Percentiles rank a stretch among this genome's conserved stretches.
These are phyloP conservation scores for Eleusine coracana DNA, from an alignment of 176 grass and related monocot species.

Conservation along the genomic window DNA sequence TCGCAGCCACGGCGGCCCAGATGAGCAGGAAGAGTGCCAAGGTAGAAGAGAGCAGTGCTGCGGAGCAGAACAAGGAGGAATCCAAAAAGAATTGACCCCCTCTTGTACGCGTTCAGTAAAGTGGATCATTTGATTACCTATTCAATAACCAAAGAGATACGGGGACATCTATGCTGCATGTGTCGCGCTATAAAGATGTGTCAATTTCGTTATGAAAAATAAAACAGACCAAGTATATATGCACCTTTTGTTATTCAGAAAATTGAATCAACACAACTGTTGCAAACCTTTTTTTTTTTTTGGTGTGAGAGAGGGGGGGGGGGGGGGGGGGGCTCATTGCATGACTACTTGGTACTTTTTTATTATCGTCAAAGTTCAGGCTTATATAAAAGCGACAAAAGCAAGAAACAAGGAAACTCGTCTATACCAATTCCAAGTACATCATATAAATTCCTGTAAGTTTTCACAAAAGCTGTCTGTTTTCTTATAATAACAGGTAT, in stretches of 20 bases:
- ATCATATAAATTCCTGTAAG: neutral
- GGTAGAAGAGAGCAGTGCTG: neutral
- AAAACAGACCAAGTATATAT: neutral
- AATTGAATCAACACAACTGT: neutral
- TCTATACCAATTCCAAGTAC: neutral
- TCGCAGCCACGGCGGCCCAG: conserved; percentile 40
- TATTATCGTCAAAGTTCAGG: neutral
- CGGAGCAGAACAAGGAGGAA: neutral
- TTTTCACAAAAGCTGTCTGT: neutral
- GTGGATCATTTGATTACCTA: neutral
- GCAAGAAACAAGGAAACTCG: neutral
- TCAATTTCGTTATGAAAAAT: neutral
- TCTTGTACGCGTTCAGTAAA: neutral
- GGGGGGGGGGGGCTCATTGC: neutral
- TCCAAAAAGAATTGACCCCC: neutral
- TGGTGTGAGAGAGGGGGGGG: too few relatives aligned
- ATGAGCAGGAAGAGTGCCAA: conserved; percentile 29
- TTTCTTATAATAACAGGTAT: neutral
- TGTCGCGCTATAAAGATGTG: neutral
- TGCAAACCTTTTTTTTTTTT: too few relatives aligned
- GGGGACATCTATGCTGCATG: conserved; percentile 4
- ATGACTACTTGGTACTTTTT: neutral
- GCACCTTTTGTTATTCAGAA: neutral
- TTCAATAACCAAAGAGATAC: neutral
- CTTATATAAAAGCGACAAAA: neutral